Evolutionary conservation across 1,139 yeast species (phyloP), one percentile per base, ranked within the genome.

Genomic region (Pichiaceae sp.): DNA sequence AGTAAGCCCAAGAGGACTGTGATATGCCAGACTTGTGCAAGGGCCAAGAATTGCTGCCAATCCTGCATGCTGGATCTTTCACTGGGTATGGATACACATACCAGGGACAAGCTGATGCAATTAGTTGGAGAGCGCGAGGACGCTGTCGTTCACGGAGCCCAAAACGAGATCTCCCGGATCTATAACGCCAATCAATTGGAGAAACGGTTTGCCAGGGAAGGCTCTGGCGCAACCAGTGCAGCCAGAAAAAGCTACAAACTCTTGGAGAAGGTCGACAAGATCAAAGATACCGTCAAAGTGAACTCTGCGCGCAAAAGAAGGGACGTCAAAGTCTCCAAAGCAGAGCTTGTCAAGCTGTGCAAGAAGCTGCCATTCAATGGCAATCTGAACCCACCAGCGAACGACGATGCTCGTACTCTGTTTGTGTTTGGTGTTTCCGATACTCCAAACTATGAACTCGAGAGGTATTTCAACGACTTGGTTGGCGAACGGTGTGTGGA

Each of bases 41-140:
- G 76, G 31, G 73, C 80, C 34, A 71, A 80, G 45, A 81, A 84
- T 59, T 82, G 95, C 46, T 91, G 98, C 53, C 97, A 91, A 55
- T 62, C 78, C 17, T 91, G 98, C 55, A 72, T 86, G 75, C 60
- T 83, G 31, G 97, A 91, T 60, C 64, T 86, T 35, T 73, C 79
- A 19, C 84, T 78, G 62, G 83, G 87, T 4, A 72, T 91, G 19
- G 89, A 96, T 0, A 57, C 86, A 15, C 77, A 80, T 16, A 64
- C 87, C 7, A 63, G 96, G 42, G 96, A 89, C 49, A 77, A 89
- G 2, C 86, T 95, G 1, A 59, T 87, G 50, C 77, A 78, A 50
- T 68, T 86, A 71, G 82, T 91, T 4, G 83, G 82, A 7, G 67
- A 70, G 14, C 52, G 62, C 3, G 52, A 53, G 42, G 68, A 33